These are phyloP conservation scores for Coniferiporia weirii DNA, from an alignment of 1,284 basidiomycete genomes.

Conservation along the genomic window DNA sequence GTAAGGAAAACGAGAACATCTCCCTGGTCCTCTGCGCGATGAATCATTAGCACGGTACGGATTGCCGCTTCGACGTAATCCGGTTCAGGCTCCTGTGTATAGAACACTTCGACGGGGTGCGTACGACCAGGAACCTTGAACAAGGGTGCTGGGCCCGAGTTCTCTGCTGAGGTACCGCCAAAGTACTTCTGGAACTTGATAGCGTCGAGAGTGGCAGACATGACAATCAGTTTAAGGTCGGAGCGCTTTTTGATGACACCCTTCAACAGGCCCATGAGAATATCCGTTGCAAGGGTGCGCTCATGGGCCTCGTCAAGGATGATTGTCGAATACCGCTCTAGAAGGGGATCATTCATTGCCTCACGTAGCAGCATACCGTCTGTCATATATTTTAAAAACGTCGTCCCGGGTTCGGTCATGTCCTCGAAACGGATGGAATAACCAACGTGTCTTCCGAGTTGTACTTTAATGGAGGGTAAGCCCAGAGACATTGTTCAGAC, in stretches of 20 bases:
- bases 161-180: slow-evolving; percentile 14
- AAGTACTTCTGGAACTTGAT: slow-evolving; percentile 98
- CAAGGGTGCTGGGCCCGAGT: slow-evolving; percentile 58
- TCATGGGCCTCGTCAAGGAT: slow-evolving; percentile 99
- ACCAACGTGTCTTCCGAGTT: slow-evolving; percentile 91
- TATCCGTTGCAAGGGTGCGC: slow-evolving; percentile 95
- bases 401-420: slow-evolving; percentile 87
- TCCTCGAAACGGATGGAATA: slow-evolving; percentile 99
- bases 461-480: slow-evolving; percentile 44
- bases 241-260: slow-evolving; percentile 72
- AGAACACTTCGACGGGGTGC: slow-evolving; percentile 95
- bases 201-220: slow-evolving; percentile 97
- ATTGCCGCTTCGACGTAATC: slow-evolving; percentile 98
- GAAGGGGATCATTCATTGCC: slow-evolving; percentile 93
- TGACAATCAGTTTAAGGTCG: slow-evolving; percentile 96
- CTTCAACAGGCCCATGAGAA: slow-evolving; percentile 91
- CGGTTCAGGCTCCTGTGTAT: slow-evolving; percentile 92
- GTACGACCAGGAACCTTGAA: slow-evolving; percentile 97
- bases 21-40: slow-evolving; percentile 91
- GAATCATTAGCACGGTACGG: slow-evolving; percentile 95
- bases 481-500: background rate
- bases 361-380: slow-evolving; percentile 98
- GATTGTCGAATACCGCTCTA: slow-evolving; percentile 91
- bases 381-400: slow-evolving; percentile 98
- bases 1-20: slow-evolving; percentile 95